These are phyloP conservation scores for Breynia disticha DNA, from an alignment of 441 rosid genomes.

Conservation along the genomic window DNA sequence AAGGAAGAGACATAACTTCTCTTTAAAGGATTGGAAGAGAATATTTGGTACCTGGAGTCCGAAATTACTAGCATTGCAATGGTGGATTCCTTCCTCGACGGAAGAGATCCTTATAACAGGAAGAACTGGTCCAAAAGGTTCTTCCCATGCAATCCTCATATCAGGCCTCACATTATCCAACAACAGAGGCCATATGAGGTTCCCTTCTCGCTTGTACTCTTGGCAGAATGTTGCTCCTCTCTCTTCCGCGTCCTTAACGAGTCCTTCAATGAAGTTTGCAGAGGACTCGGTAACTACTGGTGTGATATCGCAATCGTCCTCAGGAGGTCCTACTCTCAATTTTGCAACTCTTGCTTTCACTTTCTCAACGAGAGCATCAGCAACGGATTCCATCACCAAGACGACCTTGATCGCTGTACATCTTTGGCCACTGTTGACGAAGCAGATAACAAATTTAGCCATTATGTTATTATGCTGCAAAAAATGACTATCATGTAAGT, in stretches of 20 bases:
- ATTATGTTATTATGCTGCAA: not conserved
- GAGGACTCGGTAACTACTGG: conserved; percentile 91
- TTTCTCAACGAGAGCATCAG: no score
- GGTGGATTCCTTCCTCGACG: conserved; percentile 90
- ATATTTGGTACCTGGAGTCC: conserved; percentile 64
- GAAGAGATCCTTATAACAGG: conserved; percentile 76
- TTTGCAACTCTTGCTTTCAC: no score
- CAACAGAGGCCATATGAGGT: conserved; percentile 94
- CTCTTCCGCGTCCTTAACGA: conserved; percentile 79
- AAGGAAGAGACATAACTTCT: not conserved
- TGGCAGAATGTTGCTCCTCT: conserved; percentile 95
- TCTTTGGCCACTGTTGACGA: conserved; percentile 57
- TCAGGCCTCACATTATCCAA: conserved; percentile 85
- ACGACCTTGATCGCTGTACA: conserved; percentile 96
- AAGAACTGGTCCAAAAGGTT: conserved; percentile 87
- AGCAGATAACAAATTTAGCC: not conserved
- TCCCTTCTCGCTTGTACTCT: conserved; percentile 76
- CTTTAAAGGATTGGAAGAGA: not conserved
- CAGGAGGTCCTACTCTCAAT: no score
- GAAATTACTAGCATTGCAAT: conserved; percentile 96
- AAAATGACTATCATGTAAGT: not conserved
- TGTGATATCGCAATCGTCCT: conserved; percentile 23
- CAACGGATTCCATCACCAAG: conserved; percentile 18
- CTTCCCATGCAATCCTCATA: conserved; percentile 99
- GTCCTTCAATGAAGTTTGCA: conserved; percentile 87